phyloP scores from a whole-genome alignment of 768 basidiomycete species.

The Strobilomyces echinocephalus region DNA sequence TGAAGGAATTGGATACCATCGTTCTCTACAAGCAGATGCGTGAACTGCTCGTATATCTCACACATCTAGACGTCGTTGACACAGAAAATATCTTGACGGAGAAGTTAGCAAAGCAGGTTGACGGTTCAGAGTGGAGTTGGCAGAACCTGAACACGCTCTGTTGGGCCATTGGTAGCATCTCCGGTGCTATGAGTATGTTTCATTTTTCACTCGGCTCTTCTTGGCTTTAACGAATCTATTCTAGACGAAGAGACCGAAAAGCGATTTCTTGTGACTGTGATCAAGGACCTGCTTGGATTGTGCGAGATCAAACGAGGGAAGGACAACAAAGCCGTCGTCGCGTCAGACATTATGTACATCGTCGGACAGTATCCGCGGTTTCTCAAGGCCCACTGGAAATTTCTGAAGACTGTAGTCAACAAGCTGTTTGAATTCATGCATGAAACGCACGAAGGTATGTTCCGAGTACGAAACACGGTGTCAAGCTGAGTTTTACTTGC shows the following conservation, averaged over 20 bases:
- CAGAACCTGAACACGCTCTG: slow-evolving; percentile 98
- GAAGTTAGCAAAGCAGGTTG: slow-evolving; percentile 95
- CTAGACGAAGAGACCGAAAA: slow-evolving; percentile 98
- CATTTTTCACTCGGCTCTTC: neutral
- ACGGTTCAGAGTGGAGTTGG: slow-evolving; percentile 99
- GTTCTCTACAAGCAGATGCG: slow-evolving; percentile 99
- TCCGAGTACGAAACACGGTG: neutral
- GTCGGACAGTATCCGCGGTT: slow-evolving; percentile 99
- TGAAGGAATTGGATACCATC: slow-evolving; percentile 98
- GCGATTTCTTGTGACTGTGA: slow-evolving; percentile 96
- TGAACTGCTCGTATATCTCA: slow-evolving; percentile 94
- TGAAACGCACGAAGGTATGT: slow-evolving; percentile 90
- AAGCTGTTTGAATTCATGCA: slow-evolving; percentile 99
- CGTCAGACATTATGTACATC: slow-evolving; percentile 96
- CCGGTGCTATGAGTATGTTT: slow-evolving; percentile 94
- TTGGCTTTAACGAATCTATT: neutral
- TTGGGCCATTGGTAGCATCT: slow-evolving; percentile 99
- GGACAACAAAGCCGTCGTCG: slow-evolving; percentile 99
- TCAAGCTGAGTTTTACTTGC: slow-evolving; percentile 1
- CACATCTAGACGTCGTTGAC: slow-evolving; percentile 92
- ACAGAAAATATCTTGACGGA: slow-evolving; percentile 97
- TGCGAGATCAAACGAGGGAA: slow-evolving; percentile 99
- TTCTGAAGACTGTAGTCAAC: slow-evolving; percentile 99
- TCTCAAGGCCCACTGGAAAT: slow-evolving; percentile 99
- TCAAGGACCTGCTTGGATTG: slow-evolving; percentile 95